Evolutionary conservation across 1,284 basidiomycete species (phyloP).

Genomic region (Pseudozyma tsukubaensis): DNA sequence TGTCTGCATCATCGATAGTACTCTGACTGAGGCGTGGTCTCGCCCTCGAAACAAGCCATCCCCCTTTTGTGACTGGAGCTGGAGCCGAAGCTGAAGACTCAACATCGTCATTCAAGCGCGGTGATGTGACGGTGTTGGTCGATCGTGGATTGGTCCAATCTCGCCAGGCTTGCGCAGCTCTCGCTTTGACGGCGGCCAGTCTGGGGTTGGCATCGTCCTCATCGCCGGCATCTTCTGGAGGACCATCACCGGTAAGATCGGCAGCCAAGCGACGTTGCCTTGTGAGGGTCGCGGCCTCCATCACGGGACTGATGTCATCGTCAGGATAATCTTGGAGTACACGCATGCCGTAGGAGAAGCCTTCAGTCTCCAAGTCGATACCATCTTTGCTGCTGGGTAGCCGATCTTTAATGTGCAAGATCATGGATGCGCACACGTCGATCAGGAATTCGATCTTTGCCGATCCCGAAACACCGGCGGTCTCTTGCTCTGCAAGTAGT

Average conservation of each 20-base stretch:
- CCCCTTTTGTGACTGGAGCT: conserved; percentile 31
- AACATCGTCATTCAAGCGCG: neutral
- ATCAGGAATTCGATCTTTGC: conserved; percentile 66
- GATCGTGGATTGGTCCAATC: conserved; percentile 35
- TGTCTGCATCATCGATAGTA: conserved; percentile 20
- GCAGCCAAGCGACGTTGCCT: conserved; percentile 57
- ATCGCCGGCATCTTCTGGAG: conserved; percentile 50
- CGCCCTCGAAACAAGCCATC: conserved; percentile 41
- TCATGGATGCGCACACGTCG: conserved; percentile 64
- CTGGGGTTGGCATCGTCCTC: conserved; percentile 18
- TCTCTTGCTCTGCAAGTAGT: conserved; percentile 56
- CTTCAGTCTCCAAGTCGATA: conserved; percentile 45
- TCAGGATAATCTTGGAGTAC: conserved; percentile 61
- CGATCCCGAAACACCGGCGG: conserved; percentile 16
- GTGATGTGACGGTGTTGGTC: neutral
- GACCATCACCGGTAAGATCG: conserved; percentile 60
- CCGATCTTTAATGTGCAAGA: conserved; percentile 46
- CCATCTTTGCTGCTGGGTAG: conserved; percentile 23
- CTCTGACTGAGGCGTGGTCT: conserved; percentile 12
- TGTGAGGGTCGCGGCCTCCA: conserved; percentile 55
- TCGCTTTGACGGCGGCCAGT: conserved; percentile 26
- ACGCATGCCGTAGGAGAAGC: conserved; percentile 53
- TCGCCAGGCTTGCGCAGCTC: conserved; percentile 40
- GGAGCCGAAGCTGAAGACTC: conserved; percentile 7
- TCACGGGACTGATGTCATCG: conserved; percentile 56